Evolutionary conservation across 768 basidiomycete species (phyloP).

Genomic region (Psilocybe tampanensis): DNA sequence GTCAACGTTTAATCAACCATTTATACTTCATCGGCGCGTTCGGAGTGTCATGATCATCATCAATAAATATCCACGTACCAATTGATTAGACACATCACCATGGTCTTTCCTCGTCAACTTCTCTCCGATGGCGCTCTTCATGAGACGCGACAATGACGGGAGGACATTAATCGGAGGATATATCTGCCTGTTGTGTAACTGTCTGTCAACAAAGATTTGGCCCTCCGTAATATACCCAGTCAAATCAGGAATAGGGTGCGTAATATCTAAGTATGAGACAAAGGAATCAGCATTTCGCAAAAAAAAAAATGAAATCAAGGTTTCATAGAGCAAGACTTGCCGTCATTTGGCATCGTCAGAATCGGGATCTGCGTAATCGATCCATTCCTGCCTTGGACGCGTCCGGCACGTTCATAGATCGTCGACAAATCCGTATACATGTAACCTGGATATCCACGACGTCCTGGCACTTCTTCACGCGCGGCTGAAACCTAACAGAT

Average conservation of each 20-base stretch:
- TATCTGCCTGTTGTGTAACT: conserved; percentile 94
- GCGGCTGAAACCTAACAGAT: conserved; percentile 86
- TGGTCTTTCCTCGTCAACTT: conserved; percentile 97
- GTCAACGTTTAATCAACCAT: conserved; percentile 4
- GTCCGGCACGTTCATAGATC: conserved; percentile 99
- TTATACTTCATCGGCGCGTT: neutral
- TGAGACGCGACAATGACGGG: conserved; percentile 96
- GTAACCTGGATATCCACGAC: conserved; percentile 97
- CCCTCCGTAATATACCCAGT: conserved; percentile 99
- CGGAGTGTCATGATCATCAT: conserved; percentile 7
- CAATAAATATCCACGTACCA: conserved; percentile 63
- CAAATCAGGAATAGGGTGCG: conserved; percentile 99
- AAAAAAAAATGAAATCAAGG: conserved; percentile 5
- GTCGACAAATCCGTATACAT: conserved; percentile 99
- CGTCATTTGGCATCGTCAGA: conserved; percentile 99
- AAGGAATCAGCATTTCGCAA: conserved; percentile 6
- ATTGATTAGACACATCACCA: conserved; percentile 98
- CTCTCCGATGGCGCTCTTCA: conserved; percentile 99
- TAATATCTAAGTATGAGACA: conserved; percentile 75
- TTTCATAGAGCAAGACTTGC: conserved; percentile 45
- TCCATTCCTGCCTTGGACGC: conserved; percentile 96
- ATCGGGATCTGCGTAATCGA: conserved; percentile 99
- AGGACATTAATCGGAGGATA: conserved; percentile 99
- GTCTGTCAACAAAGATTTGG: conserved; percentile 98
- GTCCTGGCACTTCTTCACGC: conserved; percentile 98